phyloP scores from a whole-genome alignment of 495 filamentous ascomycete species.

The Chaetomidium leptoderma region DNA sequence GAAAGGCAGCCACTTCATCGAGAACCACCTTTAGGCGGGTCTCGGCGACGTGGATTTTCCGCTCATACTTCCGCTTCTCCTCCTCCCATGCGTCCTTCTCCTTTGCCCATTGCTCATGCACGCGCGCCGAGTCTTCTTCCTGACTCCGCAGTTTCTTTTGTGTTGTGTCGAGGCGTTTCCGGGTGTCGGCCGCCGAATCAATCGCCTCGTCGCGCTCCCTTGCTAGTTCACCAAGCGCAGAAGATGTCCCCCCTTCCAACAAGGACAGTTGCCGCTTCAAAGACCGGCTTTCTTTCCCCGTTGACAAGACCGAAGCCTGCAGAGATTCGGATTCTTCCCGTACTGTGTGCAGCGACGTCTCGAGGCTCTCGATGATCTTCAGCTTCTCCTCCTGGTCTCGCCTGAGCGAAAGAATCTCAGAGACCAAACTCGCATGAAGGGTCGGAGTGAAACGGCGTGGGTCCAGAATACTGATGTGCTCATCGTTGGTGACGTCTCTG shows the following conservation, averaged over 20 bases:
- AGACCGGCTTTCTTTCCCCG: conserved; percentile 69
- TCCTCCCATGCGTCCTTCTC: conserved; percentile 81
- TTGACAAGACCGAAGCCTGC: conserved; percentile 54
- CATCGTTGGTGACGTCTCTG: conserved; percentile 58
- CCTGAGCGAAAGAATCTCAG: conserved; percentile 83
- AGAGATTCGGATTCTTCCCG: conserved; percentile 70
- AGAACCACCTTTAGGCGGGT: conserved; percentile 76
- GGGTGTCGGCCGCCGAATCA: conserved; percentile 66
- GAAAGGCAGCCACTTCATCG: conserved; percentile 74
- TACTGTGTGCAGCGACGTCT: conserved; percentile 65
- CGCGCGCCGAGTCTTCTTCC: conserved; percentile 77
- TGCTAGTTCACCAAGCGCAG: conserved; percentile 74
- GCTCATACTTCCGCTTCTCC: conserved; percentile 74
- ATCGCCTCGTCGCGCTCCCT: conserved; percentile 84
- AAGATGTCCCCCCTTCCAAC: conserved; percentile 80
- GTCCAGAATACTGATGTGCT: conserved; percentile 75
- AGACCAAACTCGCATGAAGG: conserved; percentile 88
- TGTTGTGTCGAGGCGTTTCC: conserved; percentile 69
- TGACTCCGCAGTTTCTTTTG: conserved; percentile 74
- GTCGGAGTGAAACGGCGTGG: conserved; percentile 91
- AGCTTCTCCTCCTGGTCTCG: conserved; percentile 86
- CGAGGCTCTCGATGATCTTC: conserved; percentile 76
- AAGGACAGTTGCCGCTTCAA: conserved; percentile 80
- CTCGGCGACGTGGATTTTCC: conserved; percentile 81
- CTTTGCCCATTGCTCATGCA: conserved; percentile 69